Conservation (phyloP, 1,284 basidiomycete genomes). For the Tremellales sp. region DNA sequence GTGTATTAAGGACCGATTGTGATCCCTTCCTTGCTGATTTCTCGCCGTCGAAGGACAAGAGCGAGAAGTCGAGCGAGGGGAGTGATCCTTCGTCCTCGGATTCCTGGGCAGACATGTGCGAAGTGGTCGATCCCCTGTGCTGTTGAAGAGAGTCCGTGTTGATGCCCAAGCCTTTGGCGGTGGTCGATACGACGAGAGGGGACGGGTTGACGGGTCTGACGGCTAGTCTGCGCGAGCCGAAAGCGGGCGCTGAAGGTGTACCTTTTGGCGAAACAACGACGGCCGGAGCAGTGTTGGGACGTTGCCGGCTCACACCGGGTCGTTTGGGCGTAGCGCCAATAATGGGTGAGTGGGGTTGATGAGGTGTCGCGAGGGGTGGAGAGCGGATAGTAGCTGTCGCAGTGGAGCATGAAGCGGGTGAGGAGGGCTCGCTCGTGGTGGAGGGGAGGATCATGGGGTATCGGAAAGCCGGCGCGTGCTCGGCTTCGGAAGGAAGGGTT, state of each 20-base stretch:
- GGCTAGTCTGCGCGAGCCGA: conserved; percentile 4
- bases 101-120: not conserved
- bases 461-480: conserved; percentile 18
- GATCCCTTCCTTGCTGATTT: not conserved
- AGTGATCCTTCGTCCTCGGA: conserved; percentile 2
- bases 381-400: not conserved
- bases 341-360: not conserved
- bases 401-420: not conserved
- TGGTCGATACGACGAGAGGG: not conserved
- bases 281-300: conserved; percentile 14
- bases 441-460: conserved; percentile 25
- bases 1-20: not conserved
- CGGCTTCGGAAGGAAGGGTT: not conserved
- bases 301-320: not conserved
- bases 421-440: not conserved
- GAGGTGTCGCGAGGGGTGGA: not conserved
- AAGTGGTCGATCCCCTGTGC: conserved; percentile 4
- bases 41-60: conserved; percentile 7
- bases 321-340: conserved; percentile 2
- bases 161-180: conserved; percentile 13
- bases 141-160: not conserved
- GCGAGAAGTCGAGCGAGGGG: conserved; percentile 14
- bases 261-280: not conserved
- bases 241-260: conserved; percentile 1
- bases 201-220: not conserved